Percentiles rank a stretch among this genome's conserved stretches.
These are phyloP conservation scores for Aquilaria yunnanensis DNA, from an alignment of 345 rosid genomes.

Conservation along the genomic window DNA sequence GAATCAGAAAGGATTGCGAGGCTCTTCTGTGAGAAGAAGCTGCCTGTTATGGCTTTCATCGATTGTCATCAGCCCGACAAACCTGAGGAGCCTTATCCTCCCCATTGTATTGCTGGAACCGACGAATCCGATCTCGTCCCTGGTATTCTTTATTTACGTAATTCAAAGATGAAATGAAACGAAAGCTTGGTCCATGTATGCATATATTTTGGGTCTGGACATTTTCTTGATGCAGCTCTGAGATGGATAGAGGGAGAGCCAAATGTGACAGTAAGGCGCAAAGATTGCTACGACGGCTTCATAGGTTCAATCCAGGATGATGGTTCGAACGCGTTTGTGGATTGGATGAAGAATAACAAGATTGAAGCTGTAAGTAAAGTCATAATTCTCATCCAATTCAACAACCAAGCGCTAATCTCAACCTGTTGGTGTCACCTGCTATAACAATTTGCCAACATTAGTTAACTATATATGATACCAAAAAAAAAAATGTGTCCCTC, in stretches of 20 bases:
- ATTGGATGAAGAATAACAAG: constrained; percentile 72
- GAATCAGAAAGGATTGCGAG: constrained; percentile 61
- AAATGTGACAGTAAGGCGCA: constrained; percentile 57
- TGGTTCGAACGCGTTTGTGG: constrained; percentile 71
- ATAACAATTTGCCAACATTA: not conserved
- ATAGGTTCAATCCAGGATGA: constrained; percentile 74
- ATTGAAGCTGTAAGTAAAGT: constrained; percentile 51
- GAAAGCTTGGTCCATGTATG: no score
- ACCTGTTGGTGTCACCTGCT: no score
- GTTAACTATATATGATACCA: not conserved
- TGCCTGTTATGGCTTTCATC: constrained; percentile 85
- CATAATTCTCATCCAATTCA: no score
- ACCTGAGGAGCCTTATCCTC: constrained; percentile 84
- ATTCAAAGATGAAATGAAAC: no score
- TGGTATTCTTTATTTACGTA: constrained; percentile 26
- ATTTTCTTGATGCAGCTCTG: constrained; percentile 33
- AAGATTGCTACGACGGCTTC: constrained; percentile 80
- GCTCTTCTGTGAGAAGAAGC: constrained; percentile 51
- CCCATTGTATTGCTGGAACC: constrained; percentile 79
- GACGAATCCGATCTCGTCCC: constrained; percentile 80
- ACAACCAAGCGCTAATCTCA: no score
- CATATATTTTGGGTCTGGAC: no score
- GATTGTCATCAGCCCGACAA: constrained; percentile 85
- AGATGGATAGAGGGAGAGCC: constrained; percentile 68
- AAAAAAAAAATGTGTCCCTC: not conserved